phyloP scores from a whole-genome alignment of 306 rosid species.

The Quercus ilex region DNA sequence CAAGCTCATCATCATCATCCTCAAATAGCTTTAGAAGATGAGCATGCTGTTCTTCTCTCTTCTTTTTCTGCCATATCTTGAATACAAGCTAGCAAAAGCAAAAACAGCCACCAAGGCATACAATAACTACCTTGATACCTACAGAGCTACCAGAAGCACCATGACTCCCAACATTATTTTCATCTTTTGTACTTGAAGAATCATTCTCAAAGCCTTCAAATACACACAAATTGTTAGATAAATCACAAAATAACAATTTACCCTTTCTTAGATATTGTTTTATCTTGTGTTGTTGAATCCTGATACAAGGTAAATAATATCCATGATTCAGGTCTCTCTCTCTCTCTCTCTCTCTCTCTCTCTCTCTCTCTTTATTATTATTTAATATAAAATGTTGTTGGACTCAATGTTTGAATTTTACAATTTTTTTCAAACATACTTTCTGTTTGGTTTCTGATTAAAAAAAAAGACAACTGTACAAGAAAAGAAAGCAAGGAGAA shows the following conservation, averaged over 20 bases:
- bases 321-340: too few relatives aligned
- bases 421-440: too few relatives aligned
- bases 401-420: too few relatives aligned
- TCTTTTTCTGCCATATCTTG: constrained; percentile 82
- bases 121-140: constrained; percentile 44
- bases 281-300: too few relatives aligned
- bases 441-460: too few relatives aligned
- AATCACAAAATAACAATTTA: not conserved
- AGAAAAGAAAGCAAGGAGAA: too few relatives aligned
- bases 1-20: constrained; percentile 91
- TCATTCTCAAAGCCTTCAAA: constrained; percentile 44
- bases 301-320: too few relatives aligned
- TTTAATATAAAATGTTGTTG: too few relatives aligned
- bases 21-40: constrained; percentile 84
- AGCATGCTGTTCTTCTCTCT: constrained; percentile 81
- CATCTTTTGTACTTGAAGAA: constrained; percentile 34
- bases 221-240: not conserved
- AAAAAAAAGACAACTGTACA: too few relatives aligned
- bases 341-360: too few relatives aligned
- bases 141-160: constrained; percentile 36
- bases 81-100: constrained; percentile 46
- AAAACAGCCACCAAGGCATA: constrained; percentile 42
- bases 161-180: constrained; percentile 28
- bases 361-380: too few relatives aligned
- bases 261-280: too few relatives aligned